phyloP scores from a whole-genome alignment of 1,284 basidiomycete species.

The Irpex sp. region DNA sequence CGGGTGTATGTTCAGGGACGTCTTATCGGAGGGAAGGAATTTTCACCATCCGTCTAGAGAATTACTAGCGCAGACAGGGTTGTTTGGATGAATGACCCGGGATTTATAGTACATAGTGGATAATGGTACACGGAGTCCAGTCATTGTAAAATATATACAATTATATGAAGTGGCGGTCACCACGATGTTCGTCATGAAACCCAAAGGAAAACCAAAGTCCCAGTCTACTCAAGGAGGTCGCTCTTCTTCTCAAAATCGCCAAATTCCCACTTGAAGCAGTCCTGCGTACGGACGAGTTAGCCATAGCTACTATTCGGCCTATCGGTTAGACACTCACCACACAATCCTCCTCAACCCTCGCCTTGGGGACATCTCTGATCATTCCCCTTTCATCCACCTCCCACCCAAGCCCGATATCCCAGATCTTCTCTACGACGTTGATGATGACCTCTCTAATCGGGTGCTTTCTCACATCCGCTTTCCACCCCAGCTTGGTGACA shows the following conservation, averaged over 20 bases:
- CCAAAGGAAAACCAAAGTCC: slow-evolving; percentile 7
- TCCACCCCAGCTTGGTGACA: slow-evolving; percentile 80
- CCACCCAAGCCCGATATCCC: slow-evolving; percentile 51
- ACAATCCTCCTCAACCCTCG: slow-evolving; percentile 35
- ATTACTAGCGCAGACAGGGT: too few species aligned
- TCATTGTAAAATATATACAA: neutral
- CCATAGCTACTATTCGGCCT: neutral
- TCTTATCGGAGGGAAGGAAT: slow-evolving; percentile 66
- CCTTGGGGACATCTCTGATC: slow-evolving; percentile 29
- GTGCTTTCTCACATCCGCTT: slow-evolving; percentile 75
- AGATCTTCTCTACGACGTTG: slow-evolving; percentile 50
- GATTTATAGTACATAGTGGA: neutral
- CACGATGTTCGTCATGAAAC: neutral
- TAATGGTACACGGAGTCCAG: neutral
- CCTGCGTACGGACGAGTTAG: slow-evolving; percentile 32
- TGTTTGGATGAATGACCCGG: too few species aligned
- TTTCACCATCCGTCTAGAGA: neutral
- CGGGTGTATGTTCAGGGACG: slow-evolving; percentile 84
- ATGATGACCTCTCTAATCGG: slow-evolving; percentile 75
- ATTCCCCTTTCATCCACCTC: slow-evolving; percentile 40
- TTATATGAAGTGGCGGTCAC: neutral
- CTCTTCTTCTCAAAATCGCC: slow-evolving; percentile 39
- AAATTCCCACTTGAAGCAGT: slow-evolving; percentile 69
- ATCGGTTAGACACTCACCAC: slow-evolving; percentile 35
- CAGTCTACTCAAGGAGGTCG: neutral